Evolutionary conservation across 768 basidiomycete genomes (phyloP).

Genomic region (Stropharia rugosoannulata): DNA sequence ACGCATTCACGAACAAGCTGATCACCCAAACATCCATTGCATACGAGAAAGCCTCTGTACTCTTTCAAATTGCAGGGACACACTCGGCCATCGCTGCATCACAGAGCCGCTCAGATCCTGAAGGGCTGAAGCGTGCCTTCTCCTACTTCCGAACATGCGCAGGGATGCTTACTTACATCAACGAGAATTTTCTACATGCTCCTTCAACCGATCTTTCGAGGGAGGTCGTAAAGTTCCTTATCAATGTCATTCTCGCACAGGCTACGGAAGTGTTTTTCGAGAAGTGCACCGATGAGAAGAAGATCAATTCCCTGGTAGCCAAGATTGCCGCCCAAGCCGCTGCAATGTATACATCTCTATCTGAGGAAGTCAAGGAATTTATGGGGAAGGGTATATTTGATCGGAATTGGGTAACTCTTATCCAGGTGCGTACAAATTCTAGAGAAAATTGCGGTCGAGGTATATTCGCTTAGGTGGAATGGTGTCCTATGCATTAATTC

Average conservation of each 20-base stretch:
- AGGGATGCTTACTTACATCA: slow-evolving; percentile 98
- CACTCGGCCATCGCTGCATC: slow-evolving; percentile 89
- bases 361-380: slow-evolving; percentile 94
- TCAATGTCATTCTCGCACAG: slow-evolving; percentile 87
- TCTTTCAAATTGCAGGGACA: slow-evolving; percentile 94
- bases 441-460: neutral
- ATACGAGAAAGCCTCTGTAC: slow-evolving; percentile 96
- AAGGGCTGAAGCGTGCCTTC: slow-evolving; percentile 92
- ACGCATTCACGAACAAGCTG: slow-evolving; percentile 93
- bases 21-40: slow-evolving; percentile 96
- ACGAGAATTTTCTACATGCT: slow-evolving; percentile 98
- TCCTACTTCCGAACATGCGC: slow-evolving; percentile 87
- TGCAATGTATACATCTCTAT: slow-evolving; percentile 75
- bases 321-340: slow-evolving; percentile 87
- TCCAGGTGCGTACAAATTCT: slow-evolving; percentile 55
- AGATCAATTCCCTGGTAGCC: slow-evolving; percentile 69
- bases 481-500: too few relatives aligned
- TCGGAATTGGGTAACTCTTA: slow-evolving; percentile 86
- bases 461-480: too few relatives aligned
- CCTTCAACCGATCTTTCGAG: slow-evolving; percentile 93
- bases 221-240: slow-evolving; percentile 92
- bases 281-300: slow-evolving; percentile 93
- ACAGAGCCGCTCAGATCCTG: slow-evolving; percentile 84
- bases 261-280: slow-evolving; percentile 97
- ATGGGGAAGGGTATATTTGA: slow-evolving; percentile 96